Conservation (phyloP, 2,329 filamentous ascomycete genomes). For the Chaetomium globosum region DNA sequence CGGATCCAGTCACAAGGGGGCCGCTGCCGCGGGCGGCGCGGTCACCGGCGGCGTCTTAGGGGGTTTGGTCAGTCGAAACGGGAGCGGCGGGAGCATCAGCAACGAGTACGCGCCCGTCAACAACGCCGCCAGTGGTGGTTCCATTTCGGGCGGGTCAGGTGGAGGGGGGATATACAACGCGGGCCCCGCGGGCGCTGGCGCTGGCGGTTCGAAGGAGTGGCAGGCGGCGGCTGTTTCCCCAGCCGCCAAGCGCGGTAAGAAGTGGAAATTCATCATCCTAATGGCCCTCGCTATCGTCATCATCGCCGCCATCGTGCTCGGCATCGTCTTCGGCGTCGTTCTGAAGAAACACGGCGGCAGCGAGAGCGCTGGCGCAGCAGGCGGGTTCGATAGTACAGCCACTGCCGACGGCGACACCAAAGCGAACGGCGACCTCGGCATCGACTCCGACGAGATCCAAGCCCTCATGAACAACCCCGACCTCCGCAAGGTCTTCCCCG, state of each 20-base stretch:
- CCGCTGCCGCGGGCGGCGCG: slow-evolving; percentile 51
- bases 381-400: slow-evolving; percentile 42
- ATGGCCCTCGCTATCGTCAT: slow-evolving; percentile 66
- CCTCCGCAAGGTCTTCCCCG: slow-evolving; percentile 91
- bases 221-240: slow-evolving; percentile 55
- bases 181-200: slow-evolving; percentile 33
- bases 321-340: slow-evolving; percentile 72
- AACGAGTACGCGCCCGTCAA: slow-evolving; percentile 61
- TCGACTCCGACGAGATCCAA: slow-evolving; percentile 78
- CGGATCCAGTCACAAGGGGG: slow-evolving; percentile 47
- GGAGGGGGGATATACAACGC: slow-evolving; percentile 15
- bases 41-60: slow-evolving; percentile 51
- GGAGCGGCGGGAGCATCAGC: slow-evolving; percentile 37
- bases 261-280: slow-evolving; percentile 70
- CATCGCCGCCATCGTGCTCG: slow-evolving; percentile 71
- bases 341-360: slow-evolving; percentile 50
- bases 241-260: slow-evolving; percentile 55
- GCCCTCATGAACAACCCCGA: slow-evolving; percentile 75
- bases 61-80: slow-evolving; percentile 46
- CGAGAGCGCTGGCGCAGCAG: slow-evolving; percentile 36
- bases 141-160: slow-evolving; percentile 13
- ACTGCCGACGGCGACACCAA: slow-evolving; percentile 62
- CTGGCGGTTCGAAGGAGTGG: slow-evolving; percentile 72
- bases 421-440: slow-evolving; percentile 70
- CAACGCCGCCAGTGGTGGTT: slow-evolving; percentile 28